Base-by-base conservation (phyloP, 2,329 filamentous ascomycete species). In the Exophiala viscosa region DNA sequence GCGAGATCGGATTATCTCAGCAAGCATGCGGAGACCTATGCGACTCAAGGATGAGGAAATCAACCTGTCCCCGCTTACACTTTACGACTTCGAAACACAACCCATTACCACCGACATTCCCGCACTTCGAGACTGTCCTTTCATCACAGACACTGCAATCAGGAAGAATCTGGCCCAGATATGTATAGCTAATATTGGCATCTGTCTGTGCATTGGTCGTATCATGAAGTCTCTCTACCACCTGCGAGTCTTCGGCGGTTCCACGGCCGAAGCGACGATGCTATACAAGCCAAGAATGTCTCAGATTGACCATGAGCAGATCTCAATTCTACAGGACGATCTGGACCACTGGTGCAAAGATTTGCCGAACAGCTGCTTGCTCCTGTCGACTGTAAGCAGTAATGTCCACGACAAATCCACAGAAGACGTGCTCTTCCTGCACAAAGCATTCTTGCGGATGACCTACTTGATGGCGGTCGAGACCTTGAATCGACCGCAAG, bases 11-110 rank as follows among this genome's bases (percentile, higher is more conserved):
- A 79, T 96, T 38, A 90, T 96, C 58, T 91, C 92, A 1, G 75
- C 96, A 11, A 91, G 91, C 51, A 96, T 96, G 90, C 83, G 92
- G 54, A 83, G 91, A 48, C 90, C 90, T 5, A 95, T 90, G 34
- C 81, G 90, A 47, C 92, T 96, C 71, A 95, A 95, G 76, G 86
- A 91, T 56, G 89, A 93, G 64, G 66, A 54, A 14, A 45, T 53
- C 43, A 45, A 45, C 15, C 48, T 59, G 2, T 14, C 54, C 23
- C 38, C 39, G 28, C 45, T 56, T 13, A 49, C 23, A 28, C 3
- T 53, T 11, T 31, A 52, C 34, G 56, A 59, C 31, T 59, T 59
- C 39, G 56, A 59, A 5, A 40, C 35, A 8, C n/a, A 14, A 15
- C 41, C 52, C 11, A 36, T 56, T 7, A 43, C 9, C 7, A 46